Evolutionary conservation across 345 rosid species (phyloP), one percentile per base, ranked within the genome.

Genomic region (Populus simonii): DNA sequence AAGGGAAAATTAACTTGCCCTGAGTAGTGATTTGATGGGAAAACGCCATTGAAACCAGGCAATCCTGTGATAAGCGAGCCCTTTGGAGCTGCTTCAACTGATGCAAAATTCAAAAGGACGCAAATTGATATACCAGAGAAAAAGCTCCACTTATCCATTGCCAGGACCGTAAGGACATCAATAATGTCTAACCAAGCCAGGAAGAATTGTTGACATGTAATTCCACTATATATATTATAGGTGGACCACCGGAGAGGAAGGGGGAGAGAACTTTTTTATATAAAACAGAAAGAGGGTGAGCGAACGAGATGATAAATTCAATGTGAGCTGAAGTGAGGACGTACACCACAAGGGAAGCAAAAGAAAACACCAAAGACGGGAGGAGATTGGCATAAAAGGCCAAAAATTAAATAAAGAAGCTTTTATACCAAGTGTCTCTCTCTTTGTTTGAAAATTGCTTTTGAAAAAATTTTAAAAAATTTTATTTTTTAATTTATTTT

Each of bases 21-120:
- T n/a, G 81, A 78, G 75, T 86, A 72, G 67, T 84, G 89, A 6
- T 78, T 66, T 8, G 89, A 84, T 13, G 87, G 87, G 71, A 86
- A 75, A 67, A 70, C 61, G 36, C 84, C 86, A 13, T 10, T 8
- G 75, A 84, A 84, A n/a, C 89, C 83, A n/a, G 89, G 89, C 20
- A 84, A 33, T 18, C 55, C 29, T 10, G 82, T 71, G 66, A 86
- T 36, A 16, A 80, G 81, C 27, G 85, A 75, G 13, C 55, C 78
- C 8, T 31, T 22, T 3, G 82, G 89, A 73, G 85, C 84, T 31
- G 85, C 87, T 73, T 74, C 79, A 38, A 25, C 41, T 41, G 41
- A 74, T 15, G 70, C 12, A 17, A 43, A 70, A 1, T 49, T 43
- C 33, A 78, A 53, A 53, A 78, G 16, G 36, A 78, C 22, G 38